Evolutionary conservation across 2,329 filamentous ascomycete genomes (phyloP), one percentile per base, ranked within the genome.

Genomic region (Chrysosporium queenslandicum): DNA sequence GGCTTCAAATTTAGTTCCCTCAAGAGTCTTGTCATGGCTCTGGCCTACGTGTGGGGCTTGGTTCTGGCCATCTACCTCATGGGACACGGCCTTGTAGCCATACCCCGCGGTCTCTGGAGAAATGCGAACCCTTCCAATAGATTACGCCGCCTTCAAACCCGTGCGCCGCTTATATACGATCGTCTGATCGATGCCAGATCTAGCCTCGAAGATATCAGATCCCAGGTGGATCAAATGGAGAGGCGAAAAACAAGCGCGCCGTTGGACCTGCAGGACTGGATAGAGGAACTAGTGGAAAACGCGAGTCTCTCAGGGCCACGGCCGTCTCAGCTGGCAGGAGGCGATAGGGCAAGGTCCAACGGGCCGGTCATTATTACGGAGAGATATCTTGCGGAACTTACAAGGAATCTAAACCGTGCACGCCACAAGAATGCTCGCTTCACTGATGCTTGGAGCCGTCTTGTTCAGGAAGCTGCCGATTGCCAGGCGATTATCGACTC

Each of bases 51-150:
- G 55, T 97, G 90, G 86, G 89, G 90, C 61, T 72, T 98, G 60
- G 77, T 91, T 3, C 76, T 97, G 49, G 92, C 90, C 42, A 95
- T 98, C 56, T 97, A 95, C 64, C 77, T 98, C 37, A 97, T 98
- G 91, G 92, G 92, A 5, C 92, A 98, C 68, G 92, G 92, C 6
- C 76, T 98, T 23, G 92, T 98, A 29, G 86, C 90, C 1, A 86
- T 98, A 53, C 92, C 92, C 0, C 78, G 91, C 58, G 80, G 80
- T 34, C 74, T 98, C 14, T 85, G 92, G 62, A 81, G 85, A 54
- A 85, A 87, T 63, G 85, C 89, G 29, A 88, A 83, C 63, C 80
- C 90, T 42, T 86, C 83, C 58, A 81, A 80, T 46, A 79, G 83
- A 52, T 69, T 98, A 43, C 82, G 83, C 55, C 77, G 85, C 32